Percentiles rank a stretch among this genome's conserved stretches.
Conservation (phyloP, 257 asterid genomes). For the Nicotiana paniculata region DNA sequence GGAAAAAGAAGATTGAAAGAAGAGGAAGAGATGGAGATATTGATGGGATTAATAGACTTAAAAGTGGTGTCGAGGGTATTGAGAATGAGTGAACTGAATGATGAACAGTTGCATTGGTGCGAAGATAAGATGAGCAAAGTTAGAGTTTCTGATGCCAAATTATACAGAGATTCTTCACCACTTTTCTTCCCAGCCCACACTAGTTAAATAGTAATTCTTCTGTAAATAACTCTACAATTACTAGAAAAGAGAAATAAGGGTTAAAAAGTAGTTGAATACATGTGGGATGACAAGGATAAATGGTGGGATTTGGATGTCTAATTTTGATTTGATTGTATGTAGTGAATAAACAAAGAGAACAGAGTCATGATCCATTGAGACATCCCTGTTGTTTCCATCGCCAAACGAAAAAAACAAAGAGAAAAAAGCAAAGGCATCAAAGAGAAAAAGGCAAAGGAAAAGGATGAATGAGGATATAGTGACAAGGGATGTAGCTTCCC, state of each 20-base stretch:
- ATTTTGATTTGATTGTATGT: neutral
- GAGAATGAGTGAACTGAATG: constrained; percentile 66
- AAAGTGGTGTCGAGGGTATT: constrained; percentile 79
- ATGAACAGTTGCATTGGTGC: constrained; percentile 82
- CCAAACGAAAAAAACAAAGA: too few relatives aligned
- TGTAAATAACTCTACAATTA: neutral
- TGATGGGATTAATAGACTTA: constrained; percentile 67
- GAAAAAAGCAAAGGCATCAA: too few relatives aligned
- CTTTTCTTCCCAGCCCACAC: constrained; percentile 81
- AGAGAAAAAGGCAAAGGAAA: constrained; percentile 4
- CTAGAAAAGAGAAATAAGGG: neutral
- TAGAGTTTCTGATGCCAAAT: constrained; percentile 60
- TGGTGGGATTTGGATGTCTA: constrained; percentile 6
- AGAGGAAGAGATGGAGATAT: constrained; percentile 59
- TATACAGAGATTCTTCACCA: constrained; percentile 80
- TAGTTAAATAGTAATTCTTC: constrained; percentile 7
- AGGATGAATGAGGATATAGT: neutral
- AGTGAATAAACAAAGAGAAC: constrained; percentile 18
- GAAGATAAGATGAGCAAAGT: constrained; percentile 89
- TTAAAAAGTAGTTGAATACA: constrained; percentile 22
- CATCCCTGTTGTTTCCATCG: too few relatives aligned
- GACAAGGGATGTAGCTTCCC: constrained; percentile 19
- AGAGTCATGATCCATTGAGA: too few relatives aligned
- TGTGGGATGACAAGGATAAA: constrained; percentile 20
- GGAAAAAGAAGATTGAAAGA: constrained; percentile 36